Percentiles rank a stretch among this genome's conserved stretches.
phyloP scores from a whole-genome alignment of 75 land plant genomes.

The Sequoia sempervirens region DNA sequence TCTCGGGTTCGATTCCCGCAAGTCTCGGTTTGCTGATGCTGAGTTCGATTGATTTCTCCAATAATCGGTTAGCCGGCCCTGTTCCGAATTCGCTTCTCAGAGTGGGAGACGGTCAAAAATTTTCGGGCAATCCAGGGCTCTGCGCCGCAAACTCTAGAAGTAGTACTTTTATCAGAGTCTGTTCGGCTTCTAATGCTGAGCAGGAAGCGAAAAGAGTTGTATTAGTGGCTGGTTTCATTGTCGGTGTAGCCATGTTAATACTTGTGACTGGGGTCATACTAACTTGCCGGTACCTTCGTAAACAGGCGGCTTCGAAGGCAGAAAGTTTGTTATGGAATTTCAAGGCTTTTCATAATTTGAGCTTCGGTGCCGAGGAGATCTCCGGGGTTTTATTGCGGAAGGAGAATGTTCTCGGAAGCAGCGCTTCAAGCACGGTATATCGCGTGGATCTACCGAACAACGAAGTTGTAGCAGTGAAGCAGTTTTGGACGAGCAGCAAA shows the following conservation, averaged over 20 bases:
- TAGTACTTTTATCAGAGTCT: not conserved
- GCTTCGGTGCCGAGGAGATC: slow-evolving; percentile 50
- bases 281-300: not conserved
- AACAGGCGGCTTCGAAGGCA: not conserved
- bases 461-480: slow-evolving; percentile 70
- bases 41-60: slow-evolving; percentile 56
- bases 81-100: slow-evolving; percentile 50
- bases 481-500: slow-evolving; percentile 36
- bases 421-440: slow-evolving; percentile 78
- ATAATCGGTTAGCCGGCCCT: slow-evolving; percentile 57
- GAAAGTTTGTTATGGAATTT: slow-evolving; percentile 31
- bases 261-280: not conserved
- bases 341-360: slow-evolving; percentile 43
- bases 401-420: slow-evolving; percentile 67
- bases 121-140: slow-evolving; percentile 57
- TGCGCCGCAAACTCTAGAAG: slow-evolving; percentile 28
- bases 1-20: slow-evolving; percentile 50
- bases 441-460: slow-evolving; percentile 55
- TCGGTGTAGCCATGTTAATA: not conserved
- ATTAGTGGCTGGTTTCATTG: slow-evolving; percentile 21
- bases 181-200: not conserved
- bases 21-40: slow-evolving; percentile 41
- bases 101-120: slow-evolving; percentile 46
- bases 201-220: not conserved
- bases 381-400: slow-evolving; percentile 43